Evolutionary conservation across 179 eudicot species (phyloP), one percentile per base, ranked within the genome.

Genomic region (Actinidia arguta): DNA sequence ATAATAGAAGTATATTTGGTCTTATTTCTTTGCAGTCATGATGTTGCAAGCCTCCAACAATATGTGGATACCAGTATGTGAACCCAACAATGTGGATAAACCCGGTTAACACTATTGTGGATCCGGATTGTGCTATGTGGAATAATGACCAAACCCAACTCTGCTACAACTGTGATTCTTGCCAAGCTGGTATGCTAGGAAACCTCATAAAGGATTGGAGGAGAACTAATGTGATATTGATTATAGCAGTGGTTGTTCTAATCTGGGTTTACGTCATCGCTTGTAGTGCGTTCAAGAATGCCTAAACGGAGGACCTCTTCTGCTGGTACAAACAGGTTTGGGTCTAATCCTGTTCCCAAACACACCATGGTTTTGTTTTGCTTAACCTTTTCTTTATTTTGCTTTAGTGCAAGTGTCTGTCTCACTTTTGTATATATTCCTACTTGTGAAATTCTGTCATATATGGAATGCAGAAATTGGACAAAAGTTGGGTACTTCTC

Each of bases 81-180:
- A 91, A 85, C 88, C 98, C 99, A 18, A 93, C 92, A 47, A 88
- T 83, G 76, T 96, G 99, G 99, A 83, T 79, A 22, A 92, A 87
- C 84, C 98, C 98, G 31, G 80, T 82, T 36, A 93, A 91, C 83
- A 84, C 90, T 4, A 70, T 85, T 51, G 88, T 86, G 0, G 93
- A 90, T 75, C 87, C 92, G 9, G 99, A 97, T 81, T 97, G 99
- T 87, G 27, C 80, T 1, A 14, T 88, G 4, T 97, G 98, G 98
- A 95, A 82, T 91, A 92, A 91, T 18, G 99, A 97, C 58, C 98
- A 90, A 31, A 87, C 86, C 82, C 94, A 88, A 62, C 82, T 97
- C n/a, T 97, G 99, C 93, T 95, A 97, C 88, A 89, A 89, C 54
- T 97, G 99, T 79, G 88, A 87, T 83, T 92, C 99, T 4, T 97